Evolutionary conservation across 108 stramenopile genomes (phyloP).

Genomic region (Fragilaria crotonensis): DNA sequence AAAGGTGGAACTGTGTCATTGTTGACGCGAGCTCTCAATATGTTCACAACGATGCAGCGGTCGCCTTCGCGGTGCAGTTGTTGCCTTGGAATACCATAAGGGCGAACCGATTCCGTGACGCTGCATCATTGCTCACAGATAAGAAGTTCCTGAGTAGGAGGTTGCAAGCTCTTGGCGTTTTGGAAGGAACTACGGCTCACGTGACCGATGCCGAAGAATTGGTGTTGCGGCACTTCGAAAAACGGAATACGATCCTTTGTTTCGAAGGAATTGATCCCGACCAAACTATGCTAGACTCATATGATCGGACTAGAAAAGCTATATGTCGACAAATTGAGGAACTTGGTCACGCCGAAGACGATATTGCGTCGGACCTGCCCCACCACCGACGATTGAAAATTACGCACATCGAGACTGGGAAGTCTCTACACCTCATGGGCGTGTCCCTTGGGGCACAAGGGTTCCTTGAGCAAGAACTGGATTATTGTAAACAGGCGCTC

Average conservation of each 20-base stretch:
- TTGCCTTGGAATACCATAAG: constrained; percentile 31
- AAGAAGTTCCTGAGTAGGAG: constrained; percentile 34
- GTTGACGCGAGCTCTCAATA: constrained; percentile 10
- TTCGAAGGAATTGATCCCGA: neutral
- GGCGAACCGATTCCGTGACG: constrained; percentile 21
- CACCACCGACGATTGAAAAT: constrained; percentile 19
- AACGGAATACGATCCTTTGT: too few relatives aligned
- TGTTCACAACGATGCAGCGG: constrained; percentile 10
- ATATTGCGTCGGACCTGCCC: constrained; percentile 7
- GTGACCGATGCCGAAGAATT: constrained; percentile 35
- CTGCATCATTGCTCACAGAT: constrained; percentile 33
- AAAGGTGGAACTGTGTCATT: constrained; percentile 30
- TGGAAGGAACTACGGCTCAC: constrained; percentile 24
- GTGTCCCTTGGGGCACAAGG: constrained; percentile 36
- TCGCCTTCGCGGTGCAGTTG: constrained; percentile 24
- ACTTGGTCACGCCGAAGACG: too few relatives aligned
- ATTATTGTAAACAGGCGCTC: constrained; percentile 31
- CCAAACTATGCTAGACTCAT: constrained; percentile 11
- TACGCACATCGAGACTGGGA: constrained; percentile 17
- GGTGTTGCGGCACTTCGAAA: constrained; percentile 22
- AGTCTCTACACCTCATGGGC: constrained; percentile 41
- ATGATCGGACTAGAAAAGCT: constrained; percentile 28
- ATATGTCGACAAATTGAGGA: constrained; percentile 26
- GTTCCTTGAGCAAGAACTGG: constrained; percentile 36
- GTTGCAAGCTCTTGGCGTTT: constrained; percentile 20